These are phyloP conservation scores for Fomitopsis palustris DNA, from an alignment of 1,284 basidiomycete species.

Conservation along the genomic window DNA sequence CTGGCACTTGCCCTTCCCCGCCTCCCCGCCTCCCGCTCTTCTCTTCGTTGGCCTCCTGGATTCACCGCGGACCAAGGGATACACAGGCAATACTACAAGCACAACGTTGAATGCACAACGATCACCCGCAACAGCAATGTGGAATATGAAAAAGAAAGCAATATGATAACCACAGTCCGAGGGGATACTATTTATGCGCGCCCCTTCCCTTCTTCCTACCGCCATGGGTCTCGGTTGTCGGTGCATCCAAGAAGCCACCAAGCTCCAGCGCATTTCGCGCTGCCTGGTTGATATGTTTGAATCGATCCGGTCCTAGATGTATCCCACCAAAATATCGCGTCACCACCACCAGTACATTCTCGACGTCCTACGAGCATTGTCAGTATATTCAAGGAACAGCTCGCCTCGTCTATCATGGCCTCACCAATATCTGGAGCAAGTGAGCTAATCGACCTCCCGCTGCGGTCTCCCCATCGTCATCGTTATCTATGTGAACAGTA, in stretches of 20 bases:
- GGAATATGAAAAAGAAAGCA: not conserved
- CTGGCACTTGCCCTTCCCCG: not conserved
- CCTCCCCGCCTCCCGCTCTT: not conserved
- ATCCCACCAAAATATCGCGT: slow-evolving; percentile 81
- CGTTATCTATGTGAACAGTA: slow-evolving; percentile 63
- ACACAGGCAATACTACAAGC: not conserved
- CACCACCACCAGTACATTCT: slow-evolving; percentile 82
- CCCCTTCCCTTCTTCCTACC: slow-evolving; percentile 4
- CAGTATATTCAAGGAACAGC: not conserved
- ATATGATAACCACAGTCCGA: not conserved
- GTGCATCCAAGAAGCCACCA: slow-evolving; percentile 70
- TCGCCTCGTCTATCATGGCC: slow-evolving; percentile 19
- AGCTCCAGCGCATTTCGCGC: slow-evolving; percentile 82
- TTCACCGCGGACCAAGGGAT: too few relatives aligned
- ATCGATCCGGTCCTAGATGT: slow-evolving; percentile 83
- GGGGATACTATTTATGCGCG: not conserved
- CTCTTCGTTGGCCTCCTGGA: too few relatives aligned
- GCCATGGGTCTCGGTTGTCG: slow-evolving; percentile 9
- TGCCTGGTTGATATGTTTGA: slow-evolving; percentile 91
- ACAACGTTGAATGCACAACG: not conserved
- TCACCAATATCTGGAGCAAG: slow-evolving; percentile 81
- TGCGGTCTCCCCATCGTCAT: slow-evolving; percentile 90
- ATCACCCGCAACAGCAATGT: not conserved
- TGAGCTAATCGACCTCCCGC: slow-evolving; percentile 87
- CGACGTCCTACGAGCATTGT: slow-evolving; percentile 50